These are phyloP conservation scores for Salix brachista DNA, from an alignment of 345 rosid species.

Conservation along the genomic window DNA sequence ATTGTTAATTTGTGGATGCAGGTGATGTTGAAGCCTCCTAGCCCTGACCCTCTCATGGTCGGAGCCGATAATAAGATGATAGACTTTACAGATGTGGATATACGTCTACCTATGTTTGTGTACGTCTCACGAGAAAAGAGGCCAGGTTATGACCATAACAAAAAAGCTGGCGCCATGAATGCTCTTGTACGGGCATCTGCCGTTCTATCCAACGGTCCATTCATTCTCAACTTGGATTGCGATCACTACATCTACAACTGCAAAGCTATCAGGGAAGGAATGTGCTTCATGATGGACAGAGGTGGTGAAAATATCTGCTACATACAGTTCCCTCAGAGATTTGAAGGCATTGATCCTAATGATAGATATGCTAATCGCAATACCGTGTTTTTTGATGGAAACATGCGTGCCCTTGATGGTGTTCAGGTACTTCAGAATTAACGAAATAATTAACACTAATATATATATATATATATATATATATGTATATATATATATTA, in stretches of 20 bases:
- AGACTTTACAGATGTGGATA: constrained; percentile 70
- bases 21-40: constrained; percentile 95
- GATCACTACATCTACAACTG: constrained; percentile 92
- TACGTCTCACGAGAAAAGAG: constrained; percentile 89
- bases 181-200: constrained; percentile 84
- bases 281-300: constrained; percentile 97
- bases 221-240: constrained; percentile 92
- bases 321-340: constrained; percentile 93
- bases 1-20: constrained; percentile 14
- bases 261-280: constrained; percentile 86
- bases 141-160: constrained; percentile 91
- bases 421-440: constrained; percentile 50
- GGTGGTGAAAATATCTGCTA: constrained; percentile 88
- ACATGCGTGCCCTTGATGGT: constrained; percentile 96
- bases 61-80: constrained; percentile 60
- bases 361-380: constrained; percentile 92
- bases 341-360: constrained; percentile 96
- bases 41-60: constrained; percentile 60
- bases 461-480: background rate
- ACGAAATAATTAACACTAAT: background rate
- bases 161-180: constrained; percentile 99
- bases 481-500: background rate
- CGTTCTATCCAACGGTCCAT: constrained; percentile 84
- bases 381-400: constrained; percentile 93
- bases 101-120: constrained; percentile 85